A percentile compares a stretch with the other conserved stretches of the same genome.
Conservation (phyloP, 768 basidiomycete species). For the Chalciporus chontae region DNA sequence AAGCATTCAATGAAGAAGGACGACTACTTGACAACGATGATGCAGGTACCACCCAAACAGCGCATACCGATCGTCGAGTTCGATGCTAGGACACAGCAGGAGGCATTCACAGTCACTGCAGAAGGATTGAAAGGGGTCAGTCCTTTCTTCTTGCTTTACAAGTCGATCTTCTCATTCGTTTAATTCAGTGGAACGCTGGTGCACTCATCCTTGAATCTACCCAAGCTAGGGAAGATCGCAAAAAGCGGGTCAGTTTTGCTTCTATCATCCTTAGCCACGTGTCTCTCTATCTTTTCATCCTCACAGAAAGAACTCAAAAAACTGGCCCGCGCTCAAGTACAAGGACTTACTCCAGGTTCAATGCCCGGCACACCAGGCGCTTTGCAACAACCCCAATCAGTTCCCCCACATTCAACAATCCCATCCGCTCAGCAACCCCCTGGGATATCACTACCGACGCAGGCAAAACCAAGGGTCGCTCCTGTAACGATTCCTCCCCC, state of each 20-base stretch:
- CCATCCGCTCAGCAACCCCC: slow-evolving; percentile 25
- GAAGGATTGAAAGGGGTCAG: slow-evolving; percentile 74
- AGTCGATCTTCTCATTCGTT: slow-evolving; percentile 11
- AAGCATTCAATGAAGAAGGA: slow-evolving; percentile 83
- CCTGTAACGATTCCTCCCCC: slow-evolving; percentile 32
- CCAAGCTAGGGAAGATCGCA: slow-evolving; percentile 74
- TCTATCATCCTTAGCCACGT: slow-evolving; percentile 9
- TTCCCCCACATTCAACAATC: slow-evolving; percentile 22
- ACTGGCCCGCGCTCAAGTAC: slow-evolving; percentile 54
- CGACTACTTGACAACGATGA: slow-evolving; percentile 61
- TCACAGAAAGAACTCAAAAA: slow-evolving; percentile 70
- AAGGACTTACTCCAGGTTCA: slow-evolving; percentile 22
- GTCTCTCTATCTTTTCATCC: slow-evolving; percentile 3
- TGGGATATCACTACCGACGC: slow-evolving; percentile 10
- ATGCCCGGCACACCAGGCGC: slow-evolving; percentile 22
- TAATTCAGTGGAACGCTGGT: slow-evolving; percentile 61
- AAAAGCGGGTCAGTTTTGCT: slow-evolving; percentile 58
- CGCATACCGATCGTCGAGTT: slow-evolving; percentile 59
- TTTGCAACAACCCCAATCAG: slow-evolving; percentile 34
- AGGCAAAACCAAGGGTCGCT: slow-evolving; percentile 28
- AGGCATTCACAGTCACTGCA: slow-evolving; percentile 69
- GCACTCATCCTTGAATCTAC: slow-evolving; percentile 62
- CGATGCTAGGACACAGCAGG: slow-evolving; percentile 62
- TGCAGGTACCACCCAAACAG: slow-evolving; percentile 70
- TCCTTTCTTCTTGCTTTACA: slow-evolving; percentile 14